phyloP scores from a whole-genome alignment of 2,329 filamentous ascomycete genomes.

The Alternaria triticimaculans region DNA sequence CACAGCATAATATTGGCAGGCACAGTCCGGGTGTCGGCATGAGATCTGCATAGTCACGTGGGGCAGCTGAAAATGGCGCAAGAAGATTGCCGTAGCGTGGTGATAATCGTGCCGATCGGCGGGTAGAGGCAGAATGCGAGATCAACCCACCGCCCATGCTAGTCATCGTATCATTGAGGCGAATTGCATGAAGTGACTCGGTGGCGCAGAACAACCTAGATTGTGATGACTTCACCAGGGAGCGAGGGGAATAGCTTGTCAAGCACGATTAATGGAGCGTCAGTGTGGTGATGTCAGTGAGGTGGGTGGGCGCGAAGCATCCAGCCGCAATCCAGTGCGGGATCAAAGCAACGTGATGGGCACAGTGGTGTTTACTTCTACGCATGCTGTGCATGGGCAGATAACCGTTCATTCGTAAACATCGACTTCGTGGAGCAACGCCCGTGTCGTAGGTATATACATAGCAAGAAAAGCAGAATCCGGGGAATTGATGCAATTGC shows the following conservation, averaged over 20 bases:
- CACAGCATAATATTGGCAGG: neutral
- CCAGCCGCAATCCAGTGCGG: neutral
- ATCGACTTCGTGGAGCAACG: constrained; percentile 26
- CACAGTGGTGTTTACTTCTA: constrained; percentile 2
- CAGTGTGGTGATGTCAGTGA: neutral
- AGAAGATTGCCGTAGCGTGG: constrained; percentile 2
- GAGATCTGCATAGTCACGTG: neutral
- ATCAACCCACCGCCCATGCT: neutral
- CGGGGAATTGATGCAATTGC: constrained; percentile 10
- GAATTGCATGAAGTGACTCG: neutral
- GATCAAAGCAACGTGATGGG: neutral
- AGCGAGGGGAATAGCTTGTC: neutral
- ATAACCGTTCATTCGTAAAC: constrained; percentile 44
- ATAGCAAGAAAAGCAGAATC: constrained; percentile 33
- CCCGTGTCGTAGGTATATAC: constrained; percentile 41
- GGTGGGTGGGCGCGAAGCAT: neutral
- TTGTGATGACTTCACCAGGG: neutral
- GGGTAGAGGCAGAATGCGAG: constrained; percentile 2
- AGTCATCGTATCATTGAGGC: neutral
- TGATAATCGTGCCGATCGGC: constrained; percentile 19
- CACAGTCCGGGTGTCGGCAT: neutral
- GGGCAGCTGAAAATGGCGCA: constrained; percentile 1
- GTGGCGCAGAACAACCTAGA: neutral
- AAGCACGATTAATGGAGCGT: neutral
- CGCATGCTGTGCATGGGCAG: constrained; percentile 39